A percentile compares a stretch with the other conserved stretches of the same genome.
These are phyloP conservation scores for Hygrocybe coccinea DNA, from an alignment of 768 basidiomycete genomes.

Conservation along the genomic window DNA sequence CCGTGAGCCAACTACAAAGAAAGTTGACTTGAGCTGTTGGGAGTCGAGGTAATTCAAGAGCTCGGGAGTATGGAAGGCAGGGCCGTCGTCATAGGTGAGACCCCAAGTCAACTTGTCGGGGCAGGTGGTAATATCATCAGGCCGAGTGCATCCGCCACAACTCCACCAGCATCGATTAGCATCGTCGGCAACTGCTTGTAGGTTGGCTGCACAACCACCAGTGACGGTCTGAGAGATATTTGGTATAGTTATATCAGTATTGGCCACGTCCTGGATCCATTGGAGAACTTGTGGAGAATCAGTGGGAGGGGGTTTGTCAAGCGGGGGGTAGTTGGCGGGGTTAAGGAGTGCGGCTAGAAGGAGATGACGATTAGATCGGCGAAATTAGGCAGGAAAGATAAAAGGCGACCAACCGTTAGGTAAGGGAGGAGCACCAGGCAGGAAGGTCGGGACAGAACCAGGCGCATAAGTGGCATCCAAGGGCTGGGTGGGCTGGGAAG, in stretches of 20 bases:
- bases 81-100: conserved; percentile 72
- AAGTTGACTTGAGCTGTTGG: conserved; percentile 68
- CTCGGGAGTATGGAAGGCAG: conserved; percentile 69
- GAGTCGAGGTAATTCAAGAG: conserved; percentile 66
- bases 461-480: conserved; percentile 45
- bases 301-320: conserved; percentile 58
- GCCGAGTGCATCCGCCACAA: conserved; percentile 62
- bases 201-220: conserved; percentile 59
- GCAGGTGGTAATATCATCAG: conserved; percentile 71
- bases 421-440: conserved; percentile 56
- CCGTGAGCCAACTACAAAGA: conserved; percentile 78
- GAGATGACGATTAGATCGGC: neutral
- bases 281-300: conserved; percentile 60
- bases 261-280: conserved; percentile 62
- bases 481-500: conserved; percentile 40
- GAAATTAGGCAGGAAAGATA: neutral
- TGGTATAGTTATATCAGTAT: conserved; percentile 57
- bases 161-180: conserved; percentile 72
- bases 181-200: conserved; percentile 48
- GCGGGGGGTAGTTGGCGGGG: conserved; percentile 57
- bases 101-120: conserved; percentile 58
- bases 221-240: conserved; percentile 39
- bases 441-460: conserved; percentile 46
- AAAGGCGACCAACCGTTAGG: conserved; percentile 41
- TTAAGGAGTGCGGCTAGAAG: conserved; percentile 38